phyloP scores from a whole-genome alignment of 2,329 filamentous ascomycete genomes.

The Monascus ruber region DNA sequence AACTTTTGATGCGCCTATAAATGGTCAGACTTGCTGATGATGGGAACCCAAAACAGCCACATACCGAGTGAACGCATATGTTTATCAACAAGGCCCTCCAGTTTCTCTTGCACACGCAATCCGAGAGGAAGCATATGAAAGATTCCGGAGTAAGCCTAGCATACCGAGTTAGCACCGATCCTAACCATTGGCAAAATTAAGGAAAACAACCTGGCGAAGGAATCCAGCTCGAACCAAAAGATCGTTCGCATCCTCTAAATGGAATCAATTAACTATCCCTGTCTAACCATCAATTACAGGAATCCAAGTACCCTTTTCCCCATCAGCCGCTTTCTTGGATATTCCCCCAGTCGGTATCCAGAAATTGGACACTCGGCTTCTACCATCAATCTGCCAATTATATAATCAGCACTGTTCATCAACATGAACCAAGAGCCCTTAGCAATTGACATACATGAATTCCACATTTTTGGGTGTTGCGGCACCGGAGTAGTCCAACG shows the following conservation, averaged over 20 bases:
- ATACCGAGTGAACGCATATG: constrained; percentile 69
- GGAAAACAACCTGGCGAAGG: constrained; percentile 50
- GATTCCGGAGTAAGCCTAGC: constrained; percentile 69
- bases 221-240: constrained; percentile 62
- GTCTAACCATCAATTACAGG: background rate
- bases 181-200: background rate
- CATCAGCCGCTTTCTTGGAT: constrained; percentile 40
- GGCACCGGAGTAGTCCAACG: constrained; percentile 7
- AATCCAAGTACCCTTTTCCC: constrained; percentile 28
- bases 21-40: constrained; percentile 3
- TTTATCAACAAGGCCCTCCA: constrained; percentile 74
- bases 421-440: background rate
- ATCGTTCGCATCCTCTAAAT: constrained; percentile 48
- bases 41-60: constrained; percentile 4
- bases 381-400: constrained; percentile 39
- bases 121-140: constrained; percentile 89
- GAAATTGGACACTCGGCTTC: constrained; percentile 56
- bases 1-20: constrained; percentile 61
- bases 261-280: background rate
- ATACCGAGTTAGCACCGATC: background rate
- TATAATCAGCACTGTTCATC: constrained; percentile 4
- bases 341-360: constrained; percentile 71
- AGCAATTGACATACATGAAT: constrained; percentile 25
- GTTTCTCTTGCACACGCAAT: constrained; percentile 73
- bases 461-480: constrained; percentile 11